phyloP scores from a whole-genome alignment of 2,329 filamentous ascomycete species.

The Xylaria sp. region DNA sequence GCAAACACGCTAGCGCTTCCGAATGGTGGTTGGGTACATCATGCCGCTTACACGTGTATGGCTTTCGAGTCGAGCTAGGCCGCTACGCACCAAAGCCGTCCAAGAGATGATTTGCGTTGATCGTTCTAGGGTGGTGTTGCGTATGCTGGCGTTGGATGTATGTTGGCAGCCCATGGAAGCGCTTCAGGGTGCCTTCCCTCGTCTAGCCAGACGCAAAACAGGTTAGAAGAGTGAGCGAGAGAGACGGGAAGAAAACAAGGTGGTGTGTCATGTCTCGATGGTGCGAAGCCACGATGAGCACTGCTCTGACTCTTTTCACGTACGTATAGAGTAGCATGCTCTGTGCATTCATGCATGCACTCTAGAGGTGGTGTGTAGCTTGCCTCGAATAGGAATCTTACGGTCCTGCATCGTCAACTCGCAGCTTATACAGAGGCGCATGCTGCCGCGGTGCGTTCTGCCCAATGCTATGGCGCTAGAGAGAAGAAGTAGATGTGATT shows the following conservation, averaged over 20 bases:
- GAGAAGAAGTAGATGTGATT: conserved; percentile 2
- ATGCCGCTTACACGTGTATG: conserved; percentile 28
- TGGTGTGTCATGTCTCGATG: conserved; percentile 26
- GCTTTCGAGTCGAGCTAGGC: conserved; percentile 18
- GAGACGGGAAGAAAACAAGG: background rate
- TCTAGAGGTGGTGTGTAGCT: conserved; percentile 16
- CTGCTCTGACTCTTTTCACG: conserved; percentile 19
- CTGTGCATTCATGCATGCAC: conserved; percentile 19
- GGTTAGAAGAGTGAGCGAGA: background rate
- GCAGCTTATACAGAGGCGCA: conserved; percentile 8
- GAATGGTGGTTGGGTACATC: conserved; percentile 28
- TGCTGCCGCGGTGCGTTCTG: conserved; percentile 9
- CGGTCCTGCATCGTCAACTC: conserved; percentile 11
- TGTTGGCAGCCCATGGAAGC: conserved; percentile 6
- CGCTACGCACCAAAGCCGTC: conserved; percentile 6
- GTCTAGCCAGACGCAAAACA: conserved; percentile 7
- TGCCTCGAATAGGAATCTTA: conserved; percentile 26
- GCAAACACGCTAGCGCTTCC: conserved; percentile 28
- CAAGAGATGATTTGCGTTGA: conserved; percentile 12
- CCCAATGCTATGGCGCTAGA: conserved; percentile 1
- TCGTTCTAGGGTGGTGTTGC: conserved; percentile 1
- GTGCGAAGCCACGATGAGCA: conserved; percentile 26
- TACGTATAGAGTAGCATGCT: conserved; percentile 17
- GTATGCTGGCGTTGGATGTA: conserved; percentile 4
- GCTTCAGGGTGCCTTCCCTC: background rate